Evolutionary conservation across 805 yeast species (phyloP).

Genomic region (Wickerhamiella qilinensis): DNA sequence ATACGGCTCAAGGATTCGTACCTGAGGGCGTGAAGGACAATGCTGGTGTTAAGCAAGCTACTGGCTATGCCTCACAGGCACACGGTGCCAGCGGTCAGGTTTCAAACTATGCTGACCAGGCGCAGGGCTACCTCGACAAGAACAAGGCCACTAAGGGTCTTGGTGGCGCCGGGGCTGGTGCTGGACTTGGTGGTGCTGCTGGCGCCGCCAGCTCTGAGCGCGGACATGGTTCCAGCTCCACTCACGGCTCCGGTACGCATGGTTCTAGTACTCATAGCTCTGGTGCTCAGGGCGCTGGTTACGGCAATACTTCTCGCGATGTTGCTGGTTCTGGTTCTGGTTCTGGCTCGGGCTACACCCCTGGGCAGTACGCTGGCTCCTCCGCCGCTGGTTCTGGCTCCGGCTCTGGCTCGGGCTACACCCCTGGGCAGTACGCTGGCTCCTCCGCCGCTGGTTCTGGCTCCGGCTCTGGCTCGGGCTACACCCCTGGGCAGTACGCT

Average conservation of each 20-base stretch:
- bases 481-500: too few relatives aligned
- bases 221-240: slow-evolving; percentile 5
- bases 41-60: neutral
- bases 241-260: neutral
- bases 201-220: slow-evolving; percentile 1
- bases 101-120: neutral
- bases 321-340: neutral
- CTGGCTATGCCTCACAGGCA: too few relatives aligned
- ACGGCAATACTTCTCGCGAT: too few relatives aligned
- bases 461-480: too few relatives aligned
- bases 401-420: neutral
- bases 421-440: too few relatives aligned
- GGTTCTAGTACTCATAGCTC: neutral
- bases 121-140: neutral
- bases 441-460: too few relatives aligned
- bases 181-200: slow-evolving; percentile 18
- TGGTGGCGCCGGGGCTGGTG: slow-evolving; percentile 11
- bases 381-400: neutral
- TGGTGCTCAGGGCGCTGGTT: too few relatives aligned
- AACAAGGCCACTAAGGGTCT: slow-evolving; percentile 9
- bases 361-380: slow-evolving; percentile 1
- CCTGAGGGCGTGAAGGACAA: too few relatives aligned
- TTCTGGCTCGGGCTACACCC: too few relatives aligned
- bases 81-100: too few relatives aligned
- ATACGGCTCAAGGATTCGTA: too few relatives aligned